Evolutionary conservation across 2,329 filamentous ascomycete species (phyloP).

Genomic region (Colletotrichum endophyticum): DNA sequence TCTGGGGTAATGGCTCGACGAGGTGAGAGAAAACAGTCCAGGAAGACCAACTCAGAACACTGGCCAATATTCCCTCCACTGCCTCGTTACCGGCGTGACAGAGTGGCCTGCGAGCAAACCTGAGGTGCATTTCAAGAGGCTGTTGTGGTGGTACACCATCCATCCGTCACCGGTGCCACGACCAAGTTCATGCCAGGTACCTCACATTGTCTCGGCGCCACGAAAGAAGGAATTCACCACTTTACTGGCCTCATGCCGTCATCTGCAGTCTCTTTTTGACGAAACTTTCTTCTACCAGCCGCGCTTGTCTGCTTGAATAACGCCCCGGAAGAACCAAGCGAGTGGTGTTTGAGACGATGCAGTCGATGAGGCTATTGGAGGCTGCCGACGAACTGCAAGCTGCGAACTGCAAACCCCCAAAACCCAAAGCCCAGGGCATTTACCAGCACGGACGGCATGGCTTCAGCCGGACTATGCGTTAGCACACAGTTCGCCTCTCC

Average conservation of each 20-base stretch:
- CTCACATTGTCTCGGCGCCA: constrained; percentile 1
- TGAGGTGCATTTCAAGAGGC: background rate
- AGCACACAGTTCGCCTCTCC: background rate
- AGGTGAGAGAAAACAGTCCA: background rate
- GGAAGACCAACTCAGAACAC: background rate
- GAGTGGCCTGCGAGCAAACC: background rate
- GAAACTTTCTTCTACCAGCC: background rate
- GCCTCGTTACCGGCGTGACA: background rate
- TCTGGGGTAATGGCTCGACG: background rate
- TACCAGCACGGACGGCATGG: constrained; percentile 4
- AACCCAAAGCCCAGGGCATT: background rate
- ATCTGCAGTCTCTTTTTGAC: background rate
- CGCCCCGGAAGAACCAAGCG: background rate
- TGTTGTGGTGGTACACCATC: background rate
- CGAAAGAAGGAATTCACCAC: background rate
- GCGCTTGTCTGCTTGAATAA: background rate
- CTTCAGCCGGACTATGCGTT: constrained; percentile 8
- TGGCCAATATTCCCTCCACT: background rate
- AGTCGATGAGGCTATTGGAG: background rate
- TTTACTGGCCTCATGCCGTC: background rate
- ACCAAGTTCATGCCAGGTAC: background rate
- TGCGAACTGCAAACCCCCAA: background rate
- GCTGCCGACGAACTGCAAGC: background rate
- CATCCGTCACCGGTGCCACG: background rate
- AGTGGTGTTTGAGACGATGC: constrained; percentile 1